These are phyloP conservation scores for Erysiphe pulchra DNA, from an alignment of 2,329 filamentous ascomycete species.

Conservation along the genomic window DNA sequence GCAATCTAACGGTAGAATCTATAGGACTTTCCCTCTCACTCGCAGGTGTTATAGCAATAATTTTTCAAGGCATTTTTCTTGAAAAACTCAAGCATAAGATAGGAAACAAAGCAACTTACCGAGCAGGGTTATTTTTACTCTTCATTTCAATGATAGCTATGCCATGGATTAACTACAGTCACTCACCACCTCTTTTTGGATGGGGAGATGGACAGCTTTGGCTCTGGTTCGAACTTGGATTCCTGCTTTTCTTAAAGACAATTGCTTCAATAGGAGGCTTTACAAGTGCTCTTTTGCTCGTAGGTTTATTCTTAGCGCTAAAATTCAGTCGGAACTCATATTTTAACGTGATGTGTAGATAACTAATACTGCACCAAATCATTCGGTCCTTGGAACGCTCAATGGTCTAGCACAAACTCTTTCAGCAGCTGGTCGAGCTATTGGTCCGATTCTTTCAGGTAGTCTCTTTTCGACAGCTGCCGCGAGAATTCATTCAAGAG, in stretches of 20 bases:
- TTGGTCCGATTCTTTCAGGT: slow-evolving; percentile 73
- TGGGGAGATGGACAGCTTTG: slow-evolving; percentile 36
- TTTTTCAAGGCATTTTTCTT: slow-evolving; percentile 76
- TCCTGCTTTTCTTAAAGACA: slow-evolving; percentile 66
- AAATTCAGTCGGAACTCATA: neutral
- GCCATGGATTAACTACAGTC: slow-evolving; percentile 67
- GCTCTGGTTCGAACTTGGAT: slow-evolving; percentile 59
- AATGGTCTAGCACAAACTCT: slow-evolving; percentile 89
- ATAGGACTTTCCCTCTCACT: slow-evolving; percentile 72
- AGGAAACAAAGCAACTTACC: slow-evolving; percentile 70
- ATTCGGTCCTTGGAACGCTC: slow-evolving; percentile 64
- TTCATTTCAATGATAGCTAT: slow-evolving; percentile 64
- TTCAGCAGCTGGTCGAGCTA: slow-evolving; percentile 66
- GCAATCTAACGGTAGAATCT: slow-evolving; percentile 46
- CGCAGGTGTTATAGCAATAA: slow-evolving; percentile 60
- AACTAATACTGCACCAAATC: slow-evolving; percentile 73
- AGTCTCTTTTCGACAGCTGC: slow-evolving; percentile 61
- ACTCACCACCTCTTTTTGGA: slow-evolving; percentile 28
- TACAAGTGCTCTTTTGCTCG: slow-evolving; percentile 69
- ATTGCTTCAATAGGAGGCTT: slow-evolving; percentile 76
- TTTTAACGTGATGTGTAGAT: slow-evolving; percentile 27
- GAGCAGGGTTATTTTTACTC: slow-evolving; percentile 52
- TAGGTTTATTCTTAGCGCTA: slow-evolving; percentile 19
- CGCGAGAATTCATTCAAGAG: slow-evolving; percentile 42
- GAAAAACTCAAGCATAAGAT: slow-evolving; percentile 50